Evolutionary conservation across 2,329 filamentous ascomycete species (phyloP).

Genomic region (Lachnellula willkommii): DNA sequence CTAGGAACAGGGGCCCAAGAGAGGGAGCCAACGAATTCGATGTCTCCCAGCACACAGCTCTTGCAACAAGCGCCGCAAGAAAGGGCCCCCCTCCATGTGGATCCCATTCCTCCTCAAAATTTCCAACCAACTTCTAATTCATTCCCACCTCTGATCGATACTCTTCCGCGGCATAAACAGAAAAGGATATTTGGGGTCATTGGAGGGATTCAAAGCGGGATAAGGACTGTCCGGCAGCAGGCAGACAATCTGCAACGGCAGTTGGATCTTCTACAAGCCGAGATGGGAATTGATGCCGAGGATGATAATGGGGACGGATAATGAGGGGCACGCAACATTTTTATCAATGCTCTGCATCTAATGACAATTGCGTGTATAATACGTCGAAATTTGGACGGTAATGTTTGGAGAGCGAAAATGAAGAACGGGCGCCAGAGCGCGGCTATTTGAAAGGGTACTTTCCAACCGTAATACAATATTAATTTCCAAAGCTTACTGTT

Average conservation of each 20-base stretch:
- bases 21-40: conserved; percentile 6
- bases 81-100: not conserved
- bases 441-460: no score
- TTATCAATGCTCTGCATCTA: no score
- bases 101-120: not conserved
- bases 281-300: conserved; percentile 18
- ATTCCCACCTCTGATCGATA: conserved; percentile 17
- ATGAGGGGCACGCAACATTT: not conserved
- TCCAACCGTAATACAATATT: no score
- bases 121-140: not conserved
- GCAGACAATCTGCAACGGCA: conserved; percentile 24
- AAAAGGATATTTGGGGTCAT: conserved; percentile 24
- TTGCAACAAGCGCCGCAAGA: not conserved
- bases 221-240: conserved; percentile 19
- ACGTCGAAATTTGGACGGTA: no score
- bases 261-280: conserved; percentile 18
- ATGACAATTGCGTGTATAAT: no score
- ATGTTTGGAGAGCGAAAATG: no score
- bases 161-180: conserved; percentile 22
- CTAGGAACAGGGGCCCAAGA: not conserved
- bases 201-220: conserved; percentile 24
- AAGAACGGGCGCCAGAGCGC: no score
- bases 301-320: conserved; percentile 11
- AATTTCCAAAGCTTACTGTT: no score
- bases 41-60: conserved; percentile 12